Percentiles rank a stretch among this genome's conserved stretches.
Conservation (phyloP, 1,284 basidiomycete species). For the Cutaneotrichosporon cutaneum region DNA sequence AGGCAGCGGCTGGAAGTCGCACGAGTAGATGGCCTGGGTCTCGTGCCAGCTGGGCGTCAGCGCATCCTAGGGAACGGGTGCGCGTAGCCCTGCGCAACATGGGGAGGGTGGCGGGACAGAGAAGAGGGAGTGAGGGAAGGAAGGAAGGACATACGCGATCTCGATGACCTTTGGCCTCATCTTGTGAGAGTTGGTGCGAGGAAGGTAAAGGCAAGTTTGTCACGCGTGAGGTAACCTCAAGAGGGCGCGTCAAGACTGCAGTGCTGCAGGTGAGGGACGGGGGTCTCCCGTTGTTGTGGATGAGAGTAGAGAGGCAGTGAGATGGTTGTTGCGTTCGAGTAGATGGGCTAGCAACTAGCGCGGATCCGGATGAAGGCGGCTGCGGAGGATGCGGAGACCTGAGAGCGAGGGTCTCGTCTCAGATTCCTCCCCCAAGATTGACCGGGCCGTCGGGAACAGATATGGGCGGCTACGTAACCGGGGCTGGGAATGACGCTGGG, state of each 20-base stretch:
- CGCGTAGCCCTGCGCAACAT: background rate
- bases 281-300: background rate
- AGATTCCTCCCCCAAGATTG: background rate
- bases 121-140: background rate
- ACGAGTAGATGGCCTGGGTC: conserved; percentile 83
- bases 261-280: background rate
- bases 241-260: background rate
- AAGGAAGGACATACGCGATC: conserved; percentile 44
- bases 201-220: background rate
- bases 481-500: background rate
- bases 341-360: background rate
- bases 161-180: conserved; percentile 54
- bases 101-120: background rate
- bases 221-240: background rate
- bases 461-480: background rate
- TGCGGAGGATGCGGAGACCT: background rate
- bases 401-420: background rate
- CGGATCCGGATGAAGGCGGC: background rate
- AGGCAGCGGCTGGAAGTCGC: conserved; percentile 81
- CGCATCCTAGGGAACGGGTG: background rate
- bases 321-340: background rate
- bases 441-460: background rate
- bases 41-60: conserved; percentile 70
- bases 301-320: background rate
- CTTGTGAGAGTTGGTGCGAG: background rate